These are phyloP conservation scores for Trichoderma aggressivum DNA, from an alignment of 2,329 filamentous ascomycete genomes.

Conservation along the genomic window DNA sequence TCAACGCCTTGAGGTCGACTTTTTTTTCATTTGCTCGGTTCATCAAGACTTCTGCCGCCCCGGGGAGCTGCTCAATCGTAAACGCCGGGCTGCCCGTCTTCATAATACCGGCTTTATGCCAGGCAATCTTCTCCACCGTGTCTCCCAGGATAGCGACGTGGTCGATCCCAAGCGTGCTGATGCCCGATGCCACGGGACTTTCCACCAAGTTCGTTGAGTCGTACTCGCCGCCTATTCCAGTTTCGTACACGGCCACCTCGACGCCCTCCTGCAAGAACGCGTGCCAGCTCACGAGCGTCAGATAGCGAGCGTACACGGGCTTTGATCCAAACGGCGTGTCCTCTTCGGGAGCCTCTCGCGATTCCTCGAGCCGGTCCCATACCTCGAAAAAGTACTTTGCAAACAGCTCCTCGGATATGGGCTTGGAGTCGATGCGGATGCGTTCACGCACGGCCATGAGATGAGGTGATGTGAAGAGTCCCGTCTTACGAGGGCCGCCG, in stretches of 20 bases:
- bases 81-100: conserved; percentile 58
- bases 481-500: conserved; percentile 45
- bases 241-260: conserved; percentile 62
- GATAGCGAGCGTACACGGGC: conserved; percentile 58
- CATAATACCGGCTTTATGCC: conserved; percentile 73
- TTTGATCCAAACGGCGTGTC: conserved; percentile 39
- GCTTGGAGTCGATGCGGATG: conserved; percentile 58
- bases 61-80: conserved; percentile 50
- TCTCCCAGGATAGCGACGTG: conserved; percentile 62
- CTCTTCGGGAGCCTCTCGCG: conserved; percentile 31
- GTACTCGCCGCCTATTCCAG: conserved; percentile 64
- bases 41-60: conserved; percentile 44
- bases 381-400: conserved; percentile 66
- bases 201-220: conserved; percentile 67
- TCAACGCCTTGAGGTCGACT: conserved; percentile 46
- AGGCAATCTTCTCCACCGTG: conserved; percentile 64
- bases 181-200: conserved; percentile 54
- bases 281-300: conserved; percentile 66
- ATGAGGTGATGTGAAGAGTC: conserved; percentile 68
- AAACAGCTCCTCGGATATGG: conserved; percentile 57
- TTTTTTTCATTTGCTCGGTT: conserved; percentile 52
- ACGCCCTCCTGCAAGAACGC: conserved; percentile 62
- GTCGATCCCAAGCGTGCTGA: conserved; percentile 66
- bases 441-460: conserved; percentile 65
- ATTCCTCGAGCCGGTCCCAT: conserved; percentile 53